Evolutionary conservation across 2,329 filamentous ascomycete species (phyloP).

Genomic region (Pseudogymnoascus pannorum): DNA sequence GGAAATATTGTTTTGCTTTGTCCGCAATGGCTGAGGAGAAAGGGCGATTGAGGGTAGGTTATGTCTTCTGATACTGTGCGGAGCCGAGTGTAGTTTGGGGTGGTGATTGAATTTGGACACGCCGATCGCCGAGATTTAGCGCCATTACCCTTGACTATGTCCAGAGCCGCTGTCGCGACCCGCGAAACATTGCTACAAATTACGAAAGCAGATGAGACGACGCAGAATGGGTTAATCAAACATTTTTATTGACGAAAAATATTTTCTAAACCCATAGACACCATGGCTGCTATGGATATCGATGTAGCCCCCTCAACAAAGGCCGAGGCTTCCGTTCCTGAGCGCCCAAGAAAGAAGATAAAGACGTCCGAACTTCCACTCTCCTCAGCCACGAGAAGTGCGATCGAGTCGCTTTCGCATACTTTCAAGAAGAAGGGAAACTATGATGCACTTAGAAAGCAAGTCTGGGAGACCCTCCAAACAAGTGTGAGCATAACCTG

Average conservation of each 20-base stretch:
- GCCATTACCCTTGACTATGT: background rate
- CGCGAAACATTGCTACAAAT: background rate
- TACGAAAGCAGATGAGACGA: background rate
- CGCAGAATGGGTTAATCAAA: constrained; percentile 1
- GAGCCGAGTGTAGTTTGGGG: constrained; percentile 2
- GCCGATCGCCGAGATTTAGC: constrained; percentile 8
- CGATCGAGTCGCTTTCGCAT: constrained; percentile 69
- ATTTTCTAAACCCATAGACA: background rate
- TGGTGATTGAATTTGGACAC: constrained; percentile 8
- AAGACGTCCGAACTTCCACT: constrained; percentile 71
- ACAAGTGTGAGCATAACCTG: constrained; percentile 30
- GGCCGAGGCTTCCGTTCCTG: background rate
- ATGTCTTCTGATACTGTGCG: background rate
- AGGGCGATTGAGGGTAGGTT: background rate
- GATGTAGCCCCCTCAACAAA: background rate
- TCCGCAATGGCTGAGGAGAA: constrained; percentile 1
- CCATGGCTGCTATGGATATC: background rate
- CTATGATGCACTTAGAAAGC: constrained; percentile 70
- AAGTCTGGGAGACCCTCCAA: constrained; percentile 54
- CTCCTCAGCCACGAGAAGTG: constrained; percentile 62
- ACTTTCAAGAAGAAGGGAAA: constrained; percentile 82
- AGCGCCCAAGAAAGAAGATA: constrained; percentile 40
- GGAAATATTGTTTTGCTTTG: constrained; percentile 1
- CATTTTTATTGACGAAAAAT: background rate
- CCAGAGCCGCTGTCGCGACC: constrained; percentile 2